These are phyloP conservation scores for Vachellia collinsii DNA, from an alignment of 306 rosid species.

Conservation along the genomic window DNA sequence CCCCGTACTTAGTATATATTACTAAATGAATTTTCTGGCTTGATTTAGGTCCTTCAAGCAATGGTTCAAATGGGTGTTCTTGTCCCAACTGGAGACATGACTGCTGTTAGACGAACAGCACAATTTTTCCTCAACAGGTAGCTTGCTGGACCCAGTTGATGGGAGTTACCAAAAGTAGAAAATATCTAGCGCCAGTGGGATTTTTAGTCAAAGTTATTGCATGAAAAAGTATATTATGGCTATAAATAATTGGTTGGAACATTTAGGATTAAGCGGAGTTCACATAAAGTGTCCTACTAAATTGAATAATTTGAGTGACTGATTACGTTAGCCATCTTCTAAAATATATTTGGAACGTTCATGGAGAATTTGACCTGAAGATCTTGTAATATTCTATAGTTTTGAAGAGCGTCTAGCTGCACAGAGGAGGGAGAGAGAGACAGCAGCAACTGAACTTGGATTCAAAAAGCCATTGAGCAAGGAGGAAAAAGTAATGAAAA, in stretches of 20 bases:
- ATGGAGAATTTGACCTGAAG: conserved; percentile 18
- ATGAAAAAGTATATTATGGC: neutral
- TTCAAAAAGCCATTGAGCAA: conserved; percentile 86
- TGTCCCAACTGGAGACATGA: conserved; percentile 99
- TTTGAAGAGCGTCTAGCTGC: conserved; percentile 97
- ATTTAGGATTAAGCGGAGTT: conserved; percentile 2
- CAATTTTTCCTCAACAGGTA: conserved; percentile 95
- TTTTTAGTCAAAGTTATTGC: conserved; percentile 29
- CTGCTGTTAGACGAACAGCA: conserved; percentile 96
- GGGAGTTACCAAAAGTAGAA: conserved; percentile 31
- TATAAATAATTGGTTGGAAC: conserved; percentile 26
- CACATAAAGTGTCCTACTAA: neutral
- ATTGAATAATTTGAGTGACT: conserved; percentile 15
- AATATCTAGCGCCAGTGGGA: conserved; percentile 22
- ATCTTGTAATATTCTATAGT: conserved; percentile 51
- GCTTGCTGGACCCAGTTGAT: conserved; percentile 36
- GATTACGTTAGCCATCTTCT: conserved; percentile 24
- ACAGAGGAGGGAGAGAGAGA: conserved; percentile 88
- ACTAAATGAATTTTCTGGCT: conserved; percentile 37
- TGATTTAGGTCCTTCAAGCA: conserved; percentile 88
- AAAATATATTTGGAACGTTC: conserved; percentile 7
- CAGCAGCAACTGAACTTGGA: conserved; percentile 73
- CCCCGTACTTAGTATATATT: conserved; percentile 30
- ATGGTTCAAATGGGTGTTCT: conserved; percentile 99
- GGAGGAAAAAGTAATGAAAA: conserved; percentile 84